Base-by-base conservation (phyloP, 2,329 filamentous ascomycete genomes). In the Macroventuria anomochaeta region DNA sequence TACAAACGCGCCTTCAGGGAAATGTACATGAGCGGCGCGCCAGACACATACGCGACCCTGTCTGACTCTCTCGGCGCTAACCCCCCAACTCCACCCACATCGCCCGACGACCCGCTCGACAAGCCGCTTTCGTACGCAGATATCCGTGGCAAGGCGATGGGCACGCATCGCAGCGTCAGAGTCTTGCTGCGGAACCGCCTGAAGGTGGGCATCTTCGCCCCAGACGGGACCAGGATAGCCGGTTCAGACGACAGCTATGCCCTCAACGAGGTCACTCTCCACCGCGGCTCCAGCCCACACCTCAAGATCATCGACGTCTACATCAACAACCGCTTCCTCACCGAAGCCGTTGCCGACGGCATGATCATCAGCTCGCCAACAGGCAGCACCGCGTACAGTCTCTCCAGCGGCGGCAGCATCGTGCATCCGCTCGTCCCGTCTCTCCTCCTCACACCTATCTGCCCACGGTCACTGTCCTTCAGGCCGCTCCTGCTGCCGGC, bases 281-380 rank as follows among this genome's bases (percentile, higher is more conserved):
- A 99, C 74, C 87, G 95, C 18, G 95, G 95, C 33, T 88, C 89
- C 28, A 88, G 93, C 59, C 91, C 95, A 0, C 93, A 97, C 74
- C 83, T 99, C 5, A 91, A 92, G 31, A 88, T 96, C 61, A 90
- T 99, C 62, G 91, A 96, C 68, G 90, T 99, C 36, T 95, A 87
- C 67, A 88, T 97, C 55, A 93, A 93, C 65, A 89, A 90, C 28
- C 87, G 91, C 48, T 96, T 95, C 67, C 80, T 99, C 38, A 99
- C 95, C 1, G 92, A 96, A 73, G 93, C 91, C 0, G 93, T 96
- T 11, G 93, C 93, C 1, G 95, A 99, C 73, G 95, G 95, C 43
- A 96, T 99, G 74, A 88, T 97, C 37, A 87, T 97, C 53, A 92
- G 89, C 59, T 97, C 93, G 0, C 95, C 95, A 0, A 99, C 95